Conservation (phyloP, 345 rosid species). For the Microcos paniculata region DNA sequence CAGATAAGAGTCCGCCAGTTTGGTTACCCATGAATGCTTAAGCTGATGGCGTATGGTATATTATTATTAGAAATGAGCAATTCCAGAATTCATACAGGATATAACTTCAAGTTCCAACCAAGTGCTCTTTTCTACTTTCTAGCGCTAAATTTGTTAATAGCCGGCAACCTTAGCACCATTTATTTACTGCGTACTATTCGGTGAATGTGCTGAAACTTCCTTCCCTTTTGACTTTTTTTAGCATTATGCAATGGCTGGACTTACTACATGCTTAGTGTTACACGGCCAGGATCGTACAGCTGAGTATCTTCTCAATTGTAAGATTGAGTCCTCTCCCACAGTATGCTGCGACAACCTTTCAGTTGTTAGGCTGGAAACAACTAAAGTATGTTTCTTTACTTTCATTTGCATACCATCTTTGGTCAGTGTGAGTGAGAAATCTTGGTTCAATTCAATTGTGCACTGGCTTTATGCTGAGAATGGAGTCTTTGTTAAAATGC, state of each 20-base stretch:
- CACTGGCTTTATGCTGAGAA: neutral
- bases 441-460: neutral
- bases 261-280: conserved; percentile 71
- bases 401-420: conserved; percentile 1
- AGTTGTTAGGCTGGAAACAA: conserved; percentile 73
- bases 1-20: neutral
- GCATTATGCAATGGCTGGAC: conserved; percentile 82
- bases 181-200: neutral
- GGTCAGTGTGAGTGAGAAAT: neutral
- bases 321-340: conserved; percentile 67
- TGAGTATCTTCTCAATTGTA: conserved; percentile 66
- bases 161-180: neutral
- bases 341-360: conserved; percentile 59
- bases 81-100: neutral
- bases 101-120: neutral
- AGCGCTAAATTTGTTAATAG: neutral
- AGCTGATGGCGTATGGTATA: neutral
- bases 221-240: conserved; percentile 17
- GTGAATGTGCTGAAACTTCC: neutral
- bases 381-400: conserved; percentile 47
- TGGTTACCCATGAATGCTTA: neutral
- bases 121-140: neutral
- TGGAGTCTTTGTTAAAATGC: conserved; percentile 23
- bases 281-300: conserved; percentile 82
- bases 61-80: neutral